A percentile compares a stretch with the other conserved stretches of the same genome.
Evolutionary conservation across 352 stramenopile species (phyloP).

Genomic region (Pythium brachiatum): DNA sequence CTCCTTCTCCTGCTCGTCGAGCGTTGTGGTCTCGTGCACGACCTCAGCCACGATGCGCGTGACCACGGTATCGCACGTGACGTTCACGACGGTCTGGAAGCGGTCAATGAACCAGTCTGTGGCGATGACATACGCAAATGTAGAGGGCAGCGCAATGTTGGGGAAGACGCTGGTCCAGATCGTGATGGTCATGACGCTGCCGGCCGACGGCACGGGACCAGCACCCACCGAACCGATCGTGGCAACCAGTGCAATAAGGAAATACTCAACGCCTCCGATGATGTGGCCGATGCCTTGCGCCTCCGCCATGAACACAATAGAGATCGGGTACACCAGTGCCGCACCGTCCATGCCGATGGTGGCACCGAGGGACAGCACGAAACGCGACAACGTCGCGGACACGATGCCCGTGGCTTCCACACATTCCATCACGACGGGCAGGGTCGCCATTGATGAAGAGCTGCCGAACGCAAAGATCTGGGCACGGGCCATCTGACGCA

Average conservation of each 20-base stretch:
- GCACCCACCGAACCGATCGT: slow-evolving; percentile 30
- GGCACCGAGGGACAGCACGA: slow-evolving; percentile 34
- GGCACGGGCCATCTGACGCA: slow-evolving; percentile 31
- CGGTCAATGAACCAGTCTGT: slow-evolving; percentile 64
- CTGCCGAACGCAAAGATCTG: slow-evolving; percentile 41
- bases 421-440: slow-evolving; percentile 39
- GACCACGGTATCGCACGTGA: slow-evolving; percentile 56
- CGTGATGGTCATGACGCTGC: slow-evolving; percentile 42
- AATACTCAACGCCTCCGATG: slow-evolving; percentile 30
- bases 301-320: slow-evolving; percentile 41
- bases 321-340: slow-evolving; percentile 31
- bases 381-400: slow-evolving; percentile 26
- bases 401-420: slow-evolving; percentile 29
- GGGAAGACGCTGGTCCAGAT: slow-evolving; percentile 41
- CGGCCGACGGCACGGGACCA: slow-evolving; percentile 30
- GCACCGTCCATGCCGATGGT: slow-evolving; percentile 36
- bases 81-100: slow-evolving; percentile 56
- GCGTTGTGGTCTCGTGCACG: slow-evolving; percentile 27
- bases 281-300: slow-evolving; percentile 22
- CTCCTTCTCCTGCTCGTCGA: slow-evolving; percentile 20
- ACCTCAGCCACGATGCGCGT: slow-evolving; percentile 51
- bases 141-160: slow-evolving; percentile 33
- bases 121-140: slow-evolving; percentile 54
- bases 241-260: slow-evolving; percentile 35
- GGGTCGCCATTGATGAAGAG: slow-evolving; percentile 42